Base-by-base conservation (phyloP, 306 rosid species). In the Herpetospermum pedunculosum region DNA sequence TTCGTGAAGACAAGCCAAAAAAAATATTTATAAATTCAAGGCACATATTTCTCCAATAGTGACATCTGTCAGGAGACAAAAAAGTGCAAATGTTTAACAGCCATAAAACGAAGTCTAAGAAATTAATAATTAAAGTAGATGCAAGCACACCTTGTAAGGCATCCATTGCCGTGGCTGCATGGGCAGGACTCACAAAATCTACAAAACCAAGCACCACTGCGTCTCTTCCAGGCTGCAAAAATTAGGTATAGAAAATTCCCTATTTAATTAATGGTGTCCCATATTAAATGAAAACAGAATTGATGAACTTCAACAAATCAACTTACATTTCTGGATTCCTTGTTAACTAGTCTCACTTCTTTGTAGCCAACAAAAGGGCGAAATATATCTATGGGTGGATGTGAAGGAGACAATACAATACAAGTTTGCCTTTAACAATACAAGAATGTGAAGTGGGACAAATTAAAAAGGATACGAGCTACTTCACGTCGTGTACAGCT, bases 331-430 rank as follows among this genome's bases (percentile, higher is more conserved):
- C 92, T 91, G n/a, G 96, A 81, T 78, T 91, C 98, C 94, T 91
- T 93, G 88, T 85, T 87, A 40, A 93, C 98, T 28, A 93, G 97
- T 82, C 98, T 91, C 81, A 93, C 98, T 89, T 93, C 98, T 85
- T 86, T 93, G 90, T 93, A 93, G 76, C 98, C 98, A 77, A 93
- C 98, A 77, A 93, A 93, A 62, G 98, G 98, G 79, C 98, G 96
- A 78, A 93, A 93, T 48, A 93, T 93, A 82, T 93, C 98, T 93
- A 74, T 28, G 47, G 41, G 73, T 35, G 38, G 21, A 53, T 78
- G 89, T 88, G 76, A 89, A 87, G 87, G 86, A 72, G n/a, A 65
- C 32, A 67, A 40, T 4, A 41, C 15, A 35, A 73, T 5, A 38
- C 26, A 67, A 48, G 4, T 9, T 37, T 48, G 8, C 14, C 62